Evolutionary conservation across 2,329 filamentous ascomycete genomes (phyloP).

Genomic region (Chaetomiaceae sp.): DNA sequence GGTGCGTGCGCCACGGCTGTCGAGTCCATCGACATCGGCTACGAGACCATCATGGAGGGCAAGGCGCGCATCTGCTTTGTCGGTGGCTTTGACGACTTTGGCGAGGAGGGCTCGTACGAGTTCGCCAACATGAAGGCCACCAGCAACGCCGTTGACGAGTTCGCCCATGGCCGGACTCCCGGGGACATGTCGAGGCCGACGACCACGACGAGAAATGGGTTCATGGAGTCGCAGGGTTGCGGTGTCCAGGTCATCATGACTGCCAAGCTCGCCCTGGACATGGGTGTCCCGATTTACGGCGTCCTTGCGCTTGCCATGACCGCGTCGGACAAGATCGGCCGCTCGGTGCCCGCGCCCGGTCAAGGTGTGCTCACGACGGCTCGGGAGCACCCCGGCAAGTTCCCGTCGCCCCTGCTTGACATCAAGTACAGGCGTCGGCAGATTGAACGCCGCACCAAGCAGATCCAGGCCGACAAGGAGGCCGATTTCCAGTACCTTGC

Average conservation of each 20-base stretch:
- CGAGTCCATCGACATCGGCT: conserved; percentile 95
- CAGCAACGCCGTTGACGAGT: conserved; percentile 95
- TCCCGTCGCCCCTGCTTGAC: conserved; percentile 91
- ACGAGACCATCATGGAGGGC: conserved; percentile 96
- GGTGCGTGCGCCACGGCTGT: conserved; percentile 96
- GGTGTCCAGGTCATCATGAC: conserved; percentile 99
- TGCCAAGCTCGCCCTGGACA: conserved; percentile 89
- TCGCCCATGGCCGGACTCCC: conserved; percentile 90
- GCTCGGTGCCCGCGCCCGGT: conserved; percentile 91
- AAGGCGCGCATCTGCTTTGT: conserved; percentile 97
- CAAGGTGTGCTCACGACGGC: conserved; percentile 96
- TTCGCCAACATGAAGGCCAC: conserved; percentile 99
- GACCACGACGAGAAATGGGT: conserved; percentile 93
- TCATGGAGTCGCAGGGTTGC: conserved; percentile 99
- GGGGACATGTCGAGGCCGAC: conserved; percentile 97
- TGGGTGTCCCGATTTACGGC: conserved; percentile 98
- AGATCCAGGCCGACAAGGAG: conserved; percentile 96
- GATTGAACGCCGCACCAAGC: conserved; percentile 86
- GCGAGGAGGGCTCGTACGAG: conserved; percentile 97
- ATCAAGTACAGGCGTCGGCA: conserved; percentile 97
- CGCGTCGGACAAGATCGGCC: conserved; percentile 97
- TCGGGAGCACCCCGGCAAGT: conserved; percentile 84
- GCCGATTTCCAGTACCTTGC: conserved; percentile 89
- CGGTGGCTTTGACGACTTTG: conserved; percentile 98
- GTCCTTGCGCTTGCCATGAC: conserved; percentile 90